A percentile compares a stretch with the other conserved stretches of the same genome.
Evolutionary conservation across 2,329 filamentous ascomycete species (phyloP).

Genomic region (Aspergillus aculeatinus): DNA sequence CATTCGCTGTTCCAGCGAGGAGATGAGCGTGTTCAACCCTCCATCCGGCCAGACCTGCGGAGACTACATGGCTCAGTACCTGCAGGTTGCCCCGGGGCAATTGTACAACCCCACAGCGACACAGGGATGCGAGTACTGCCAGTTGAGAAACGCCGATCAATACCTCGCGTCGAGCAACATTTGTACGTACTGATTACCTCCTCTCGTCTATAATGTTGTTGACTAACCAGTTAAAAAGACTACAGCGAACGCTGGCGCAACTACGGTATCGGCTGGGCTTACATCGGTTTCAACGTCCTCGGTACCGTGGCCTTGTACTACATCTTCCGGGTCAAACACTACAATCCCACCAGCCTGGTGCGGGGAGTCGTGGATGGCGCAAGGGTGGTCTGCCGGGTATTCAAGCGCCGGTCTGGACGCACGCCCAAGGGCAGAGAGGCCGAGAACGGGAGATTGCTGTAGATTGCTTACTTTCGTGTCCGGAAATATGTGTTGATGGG

Average conservation of each 20-base stretch:
- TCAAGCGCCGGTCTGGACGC: constrained; percentile 32
- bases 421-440: constrained; percentile 32
- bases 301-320: constrained; percentile 59
- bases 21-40: constrained; percentile 67
- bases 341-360: constrained; percentile 33
- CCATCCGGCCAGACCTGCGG: constrained; percentile 58
- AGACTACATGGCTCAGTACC: constrained; percentile 58
- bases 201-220: neutral
- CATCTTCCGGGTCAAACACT: constrained; percentile 45
- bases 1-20: constrained; percentile 67
- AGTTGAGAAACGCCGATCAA: constrained; percentile 39
- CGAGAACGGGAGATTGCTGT: constrained; percentile 30
- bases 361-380: constrained; percentile 23
- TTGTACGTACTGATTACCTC: constrained; percentile 20
- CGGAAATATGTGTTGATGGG: neutral
- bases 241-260: constrained; percentile 67
- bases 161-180: constrained; percentile 49
- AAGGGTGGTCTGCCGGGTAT: constrained; percentile 29
- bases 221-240: constrained; percentile 19
- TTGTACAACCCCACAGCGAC: constrained; percentile 53
- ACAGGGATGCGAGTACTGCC: constrained; percentile 52
- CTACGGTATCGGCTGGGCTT: constrained; percentile 63
- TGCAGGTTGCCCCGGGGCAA: constrained; percentile 52
- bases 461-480: neutral
- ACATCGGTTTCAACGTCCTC: constrained; percentile 59